Base-by-base conservation (phyloP, 345 rosid genomes). In the Citrus unshiu region DNA sequence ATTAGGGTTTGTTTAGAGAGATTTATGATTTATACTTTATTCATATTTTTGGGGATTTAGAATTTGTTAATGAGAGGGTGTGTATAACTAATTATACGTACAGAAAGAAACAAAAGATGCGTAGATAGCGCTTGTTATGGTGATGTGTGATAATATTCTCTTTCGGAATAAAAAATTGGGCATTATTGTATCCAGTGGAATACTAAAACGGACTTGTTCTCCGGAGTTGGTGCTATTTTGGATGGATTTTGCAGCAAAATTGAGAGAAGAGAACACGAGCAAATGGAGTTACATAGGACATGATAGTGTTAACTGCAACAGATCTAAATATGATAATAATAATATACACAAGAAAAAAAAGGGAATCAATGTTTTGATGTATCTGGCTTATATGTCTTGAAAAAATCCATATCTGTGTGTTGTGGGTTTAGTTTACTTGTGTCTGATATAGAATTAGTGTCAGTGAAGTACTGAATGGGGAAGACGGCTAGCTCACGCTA, bases 361-460 rank as follows among this genome's bases (percentile, higher is more conserved):
- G 92, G 90, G 90, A 79, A 89, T 89, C 90, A 62, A 90, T 84
- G 95, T 91, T 93, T 81, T 79, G 89, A 86, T 89, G 86, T 81
- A 80, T 91, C 93, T 85, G 93, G 85, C 89, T 75, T 81, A 73
- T 81, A 56, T 78, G 74, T 37, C 81, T 79, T 49, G 68, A 80
- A 67, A 62, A 62, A 35, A 70, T 59, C 82, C 81, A 77, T 78
- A 68, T 70, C 73, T 77, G 73, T 79, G 71, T 77, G 71, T 59
- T 81, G 79, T 79, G 60, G 75, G 67, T 78, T 75, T 83, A 72
- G 77, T 84, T 86, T 81, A 81, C 69, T 77, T 84, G 78, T 76
- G 67, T 88, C 87, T 79, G 87, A 86, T 85, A 76, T 85, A 77
- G 91, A 89, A 85, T 66, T 66, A 22, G 21, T 89, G 90, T 84